Conservation (phyloP, 140 eudicot genomes). For the Flaveria floridana region DNA sequence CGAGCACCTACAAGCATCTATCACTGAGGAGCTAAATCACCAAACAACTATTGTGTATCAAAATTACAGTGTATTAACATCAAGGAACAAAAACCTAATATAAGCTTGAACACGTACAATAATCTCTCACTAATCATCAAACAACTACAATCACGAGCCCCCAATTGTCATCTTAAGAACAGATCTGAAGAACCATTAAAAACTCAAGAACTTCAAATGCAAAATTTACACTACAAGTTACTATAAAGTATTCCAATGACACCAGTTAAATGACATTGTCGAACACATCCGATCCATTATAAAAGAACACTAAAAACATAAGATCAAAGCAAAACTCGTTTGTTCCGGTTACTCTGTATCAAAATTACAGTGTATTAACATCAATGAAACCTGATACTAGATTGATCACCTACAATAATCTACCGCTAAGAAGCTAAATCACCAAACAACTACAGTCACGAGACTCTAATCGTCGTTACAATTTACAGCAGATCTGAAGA, state of each 20-base stretch:
- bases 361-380: background rate
- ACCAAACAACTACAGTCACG: slow-evolving; percentile 7
- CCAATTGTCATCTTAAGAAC: background rate
- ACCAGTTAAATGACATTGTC: background rate
- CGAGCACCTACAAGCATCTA: background rate
- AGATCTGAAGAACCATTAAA: slow-evolving; percentile 8
- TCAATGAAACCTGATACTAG: background rate
- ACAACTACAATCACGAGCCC: background rate
- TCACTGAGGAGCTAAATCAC: background rate
- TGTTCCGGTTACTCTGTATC: background rate
- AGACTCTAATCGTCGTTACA: background rate
- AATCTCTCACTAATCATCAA: background rate
- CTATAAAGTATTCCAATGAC: background rate
- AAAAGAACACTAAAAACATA: background rate
- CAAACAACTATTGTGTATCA: background rate
- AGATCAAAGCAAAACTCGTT: background rate
- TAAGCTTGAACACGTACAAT: too few relatives aligned
- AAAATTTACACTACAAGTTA: background rate
- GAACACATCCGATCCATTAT: background rate
- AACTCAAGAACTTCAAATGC: background rate
- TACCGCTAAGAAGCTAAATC: background rate
- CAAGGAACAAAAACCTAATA: slow-evolving; percentile 2
- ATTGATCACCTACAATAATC: background rate
- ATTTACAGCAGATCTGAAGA: slow-evolving; percentile 12
- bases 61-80: background rate